These are phyloP conservation scores for Venturia effusa DNA, from an alignment of 2,329 filamentous ascomycete species.

Conservation along the genomic window DNA sequence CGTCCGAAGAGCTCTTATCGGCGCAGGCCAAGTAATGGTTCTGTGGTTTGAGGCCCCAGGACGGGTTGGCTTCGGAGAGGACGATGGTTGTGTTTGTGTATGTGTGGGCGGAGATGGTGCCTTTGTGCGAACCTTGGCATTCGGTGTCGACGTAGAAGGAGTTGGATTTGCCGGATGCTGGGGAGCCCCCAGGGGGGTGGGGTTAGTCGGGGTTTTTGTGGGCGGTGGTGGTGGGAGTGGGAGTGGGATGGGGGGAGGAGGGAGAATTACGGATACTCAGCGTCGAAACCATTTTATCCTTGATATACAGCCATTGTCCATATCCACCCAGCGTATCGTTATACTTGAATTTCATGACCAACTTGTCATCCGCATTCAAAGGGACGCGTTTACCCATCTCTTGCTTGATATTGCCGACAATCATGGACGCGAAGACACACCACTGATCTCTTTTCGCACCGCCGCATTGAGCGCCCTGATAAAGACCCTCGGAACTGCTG, in stretches of 20 bases:
- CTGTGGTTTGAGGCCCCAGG: neutral
- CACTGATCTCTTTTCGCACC: neutral
- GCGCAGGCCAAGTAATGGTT: constrained; percentile 7
- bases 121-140: constrained; percentile 4
- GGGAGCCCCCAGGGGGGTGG: too few species aligned
- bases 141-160: constrained; percentile 9
- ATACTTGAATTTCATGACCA: constrained; percentile 7
- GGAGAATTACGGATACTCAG: neutral
- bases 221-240: neutral
- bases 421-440: constrained; percentile 9
- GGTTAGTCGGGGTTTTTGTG: too few species aligned
- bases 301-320: constrained; percentile 6
- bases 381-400: constrained; percentile 7
- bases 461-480: neutral
- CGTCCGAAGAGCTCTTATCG: neutral
- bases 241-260: neutral
- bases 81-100: constrained; percentile 6
- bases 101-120: constrained; percentile 1
- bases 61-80: constrained; percentile 2
- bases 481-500: neutral
- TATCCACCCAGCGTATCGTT: constrained; percentile 5
- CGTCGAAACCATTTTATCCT: constrained; percentile 3
- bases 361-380: constrained; percentile 1
- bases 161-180: constrained; percentile 7
- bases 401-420: constrained; percentile 6